Evolutionary conservation across 2,329 filamentous ascomycete genomes (phyloP), one percentile per base, ranked within the genome.

Genomic region (Hymenoscyphus fraxineus): DNA sequence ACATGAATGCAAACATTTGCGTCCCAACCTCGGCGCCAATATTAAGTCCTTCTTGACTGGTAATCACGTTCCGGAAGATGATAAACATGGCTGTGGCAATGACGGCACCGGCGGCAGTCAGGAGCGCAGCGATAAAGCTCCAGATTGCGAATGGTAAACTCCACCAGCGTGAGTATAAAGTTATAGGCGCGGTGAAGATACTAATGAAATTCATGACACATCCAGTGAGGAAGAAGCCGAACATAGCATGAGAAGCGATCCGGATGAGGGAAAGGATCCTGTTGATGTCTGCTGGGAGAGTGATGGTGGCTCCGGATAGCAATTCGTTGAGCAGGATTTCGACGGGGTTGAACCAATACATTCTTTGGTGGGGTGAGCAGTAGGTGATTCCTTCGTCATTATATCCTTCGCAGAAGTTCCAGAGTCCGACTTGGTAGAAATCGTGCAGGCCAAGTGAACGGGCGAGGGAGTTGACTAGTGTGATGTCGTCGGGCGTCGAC

Each of bases 311-410:
- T 55, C 93, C 92, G 12, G 91, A 79, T 10, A 98, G 83, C 35
- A 98, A 82, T 78, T 97, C 90, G 70, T 85, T 85, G 67, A 92
- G 81, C 58, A 98, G 80, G 69, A 97, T 92, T 64, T 89, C 80
- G 54, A 97, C 89, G 0, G 93, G 93, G 76, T 97, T 92, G 80
- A 97, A 97, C 89, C 91, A 96, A 79, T 91, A 98, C 63, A 93
- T 81, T 7, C 82, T 80, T 71, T 85, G 72, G 0, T 92, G 89
- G 6, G 79, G 78, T 7, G 90, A 93, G 78, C 94, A 98, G 67
- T 80, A 79, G 0, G 91, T 94, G 67, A 95, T 87, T 44, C 91
- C 91, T 71, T 88, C 81, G 70, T 85, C 82, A 63, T 85, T 80
- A 77, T 93, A 96, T 22, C 93, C 93, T 76, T 96, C 91, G 77